Evolutionary conservation across 805 yeast species (phyloP).

Genomic region (Ogataea chonburiensis): DNA sequence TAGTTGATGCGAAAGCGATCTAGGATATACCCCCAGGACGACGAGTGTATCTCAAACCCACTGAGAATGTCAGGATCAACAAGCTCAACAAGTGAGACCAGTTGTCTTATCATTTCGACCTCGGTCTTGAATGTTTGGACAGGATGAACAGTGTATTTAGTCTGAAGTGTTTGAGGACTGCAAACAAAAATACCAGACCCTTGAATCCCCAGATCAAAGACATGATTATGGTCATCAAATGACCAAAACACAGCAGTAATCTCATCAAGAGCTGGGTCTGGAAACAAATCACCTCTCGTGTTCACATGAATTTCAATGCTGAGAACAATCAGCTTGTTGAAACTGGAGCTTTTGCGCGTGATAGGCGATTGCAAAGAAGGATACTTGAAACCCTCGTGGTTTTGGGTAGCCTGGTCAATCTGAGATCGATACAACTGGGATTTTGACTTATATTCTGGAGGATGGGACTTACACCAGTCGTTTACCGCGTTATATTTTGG

Average conservation of each 20-base stretch:
- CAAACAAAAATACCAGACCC: conserved; percentile 40
- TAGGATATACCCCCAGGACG: conserved; percentile 88
- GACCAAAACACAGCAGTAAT: conserved; percentile 64
- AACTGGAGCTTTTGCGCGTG: conserved; percentile 37
- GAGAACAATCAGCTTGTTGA: conserved; percentile 53
- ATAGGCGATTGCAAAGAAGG: conserved; percentile 30
- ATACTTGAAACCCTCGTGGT: conserved; percentile 40
- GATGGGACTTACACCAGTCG: conserved; percentile 33
- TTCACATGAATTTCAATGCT: conserved; percentile 67
- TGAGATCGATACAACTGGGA: conserved; percentile 43
- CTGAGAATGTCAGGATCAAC: conserved; percentile 86
- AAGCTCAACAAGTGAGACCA: conserved; percentile 53
- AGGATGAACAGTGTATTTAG: conserved; percentile 19
- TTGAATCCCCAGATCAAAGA: conserved; percentile 34
- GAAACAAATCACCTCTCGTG: conserved; percentile 46
- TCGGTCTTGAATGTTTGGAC: conserved; percentile 53
- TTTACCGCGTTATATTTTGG: conserved; percentile 45
- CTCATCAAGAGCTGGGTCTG: conserved; percentile 67
- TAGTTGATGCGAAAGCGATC: conserved; percentile 53
- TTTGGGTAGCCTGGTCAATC: conserved; percentile 46
- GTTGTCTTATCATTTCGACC: conserved; percentile 50
- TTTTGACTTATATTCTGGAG: conserved; percentile 16
- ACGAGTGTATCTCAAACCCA: conserved; percentile 78
- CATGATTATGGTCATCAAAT: conserved; percentile 44
- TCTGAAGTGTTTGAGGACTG: conserved; percentile 1